phyloP scores from a whole-genome alignment of 1,284 basidiomycete genomes.

The Phellopilus nigrolimitatus region DNA sequence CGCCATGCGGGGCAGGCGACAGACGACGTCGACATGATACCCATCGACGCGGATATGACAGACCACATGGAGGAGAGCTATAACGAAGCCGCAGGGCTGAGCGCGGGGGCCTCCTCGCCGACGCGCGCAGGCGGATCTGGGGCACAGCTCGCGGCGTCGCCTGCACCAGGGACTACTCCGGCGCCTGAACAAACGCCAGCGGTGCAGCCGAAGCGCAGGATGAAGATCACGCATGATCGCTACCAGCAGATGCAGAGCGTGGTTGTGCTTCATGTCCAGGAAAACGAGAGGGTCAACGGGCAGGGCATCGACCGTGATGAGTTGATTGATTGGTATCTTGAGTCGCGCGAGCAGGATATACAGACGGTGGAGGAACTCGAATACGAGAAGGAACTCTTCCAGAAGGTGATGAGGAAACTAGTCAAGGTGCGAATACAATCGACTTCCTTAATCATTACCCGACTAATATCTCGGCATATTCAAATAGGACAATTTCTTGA shows the following conservation, averaged over 20 bases:
- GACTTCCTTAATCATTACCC: neutral
- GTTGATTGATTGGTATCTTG: constrained; percentile 95
- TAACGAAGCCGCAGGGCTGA: constrained; percentile 32
- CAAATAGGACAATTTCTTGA: constrained; percentile 82
- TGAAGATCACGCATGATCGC: constrained; percentile 93
- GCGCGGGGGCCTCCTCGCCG: too few relatives aligned
- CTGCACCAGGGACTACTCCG: constrained; percentile 37
- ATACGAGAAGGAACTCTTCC: constrained; percentile 85
- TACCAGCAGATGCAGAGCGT: constrained; percentile 90
- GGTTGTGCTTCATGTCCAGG: constrained; percentile 78
- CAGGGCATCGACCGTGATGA: constrained; percentile 84
- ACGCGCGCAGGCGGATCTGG: constrained; percentile 27
- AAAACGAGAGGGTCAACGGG: constrained; percentile 73
- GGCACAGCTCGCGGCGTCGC: constrained; percentile 31
- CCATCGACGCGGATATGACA: constrained; percentile 49
- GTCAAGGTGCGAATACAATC: constrained; percentile 64
- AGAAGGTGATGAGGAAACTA: constrained; percentile 85
- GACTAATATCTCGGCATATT: constrained; percentile 15
- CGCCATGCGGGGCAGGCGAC: constrained; percentile 26
- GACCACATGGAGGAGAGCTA: constrained; percentile 56
- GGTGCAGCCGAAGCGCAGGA: constrained; percentile 58
- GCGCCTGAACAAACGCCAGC: constrained; percentile 26
- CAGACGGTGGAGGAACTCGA: constrained; percentile 88
- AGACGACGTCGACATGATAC: constrained; percentile 60
- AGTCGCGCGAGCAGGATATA: constrained; percentile 81